Percentiles rank a stretch among this genome's conserved stretches.
Conservation (phyloP, 2,329 filamentous ascomycete species). For the Colletotrichum sp. region DNA sequence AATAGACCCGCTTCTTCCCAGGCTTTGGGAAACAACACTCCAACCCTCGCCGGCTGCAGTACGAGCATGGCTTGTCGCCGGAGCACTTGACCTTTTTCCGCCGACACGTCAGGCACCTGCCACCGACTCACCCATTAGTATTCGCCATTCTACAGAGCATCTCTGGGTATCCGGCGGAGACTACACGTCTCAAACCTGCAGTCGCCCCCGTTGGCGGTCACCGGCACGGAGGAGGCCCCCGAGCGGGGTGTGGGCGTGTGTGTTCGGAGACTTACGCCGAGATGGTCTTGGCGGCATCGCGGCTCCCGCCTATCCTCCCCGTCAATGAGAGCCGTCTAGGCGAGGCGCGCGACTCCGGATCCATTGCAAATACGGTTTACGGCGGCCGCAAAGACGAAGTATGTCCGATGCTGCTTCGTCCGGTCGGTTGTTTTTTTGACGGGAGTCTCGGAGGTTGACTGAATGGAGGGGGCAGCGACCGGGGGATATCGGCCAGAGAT, state of each 20-base stretch:
- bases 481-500: background rate
- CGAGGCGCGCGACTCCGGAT: background rate
- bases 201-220: background rate
- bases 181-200: background rate
- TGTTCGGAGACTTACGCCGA: constrained; percentile 15
- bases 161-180: background rate
- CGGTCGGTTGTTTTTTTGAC: background rate
- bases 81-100: constrained; percentile 21
- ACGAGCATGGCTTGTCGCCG: constrained; percentile 14
- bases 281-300: constrained; percentile 8
- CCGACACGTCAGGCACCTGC: constrained; percentile 19
- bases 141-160: background rate
- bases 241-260: background rate
- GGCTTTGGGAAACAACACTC: constrained; percentile 12
- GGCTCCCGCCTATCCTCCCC: background rate
- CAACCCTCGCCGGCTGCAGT: constrained; percentile 11
- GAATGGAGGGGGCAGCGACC: background rate
- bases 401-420: background rate
- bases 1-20: constrained; percentile 15
- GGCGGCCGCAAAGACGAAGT: too few relatives aligned
- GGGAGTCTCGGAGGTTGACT: background rate
- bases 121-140: background rate
- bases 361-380: background rate
- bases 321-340: background rate
- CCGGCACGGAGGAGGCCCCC: background rate